Percentiles rank a stretch among this genome's conserved stretches.
Evolutionary conservation across 495 filamentous ascomycete species (phyloP).

Genomic region (Neurospora terricola): DNA sequence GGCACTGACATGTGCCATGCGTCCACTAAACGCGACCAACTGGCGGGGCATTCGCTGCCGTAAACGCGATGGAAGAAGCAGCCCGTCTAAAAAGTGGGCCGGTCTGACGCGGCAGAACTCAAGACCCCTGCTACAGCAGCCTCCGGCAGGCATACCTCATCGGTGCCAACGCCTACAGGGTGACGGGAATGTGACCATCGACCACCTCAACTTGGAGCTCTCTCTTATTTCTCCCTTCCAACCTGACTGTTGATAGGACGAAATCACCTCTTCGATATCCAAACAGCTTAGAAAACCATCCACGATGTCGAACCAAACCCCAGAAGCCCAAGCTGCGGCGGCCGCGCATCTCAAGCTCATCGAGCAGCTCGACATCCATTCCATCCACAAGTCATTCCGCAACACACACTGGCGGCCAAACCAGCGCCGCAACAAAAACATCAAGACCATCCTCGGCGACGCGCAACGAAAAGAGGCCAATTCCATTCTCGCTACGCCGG

Average conservation of each 20-base stretch:
- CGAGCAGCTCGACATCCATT: slow-evolving; percentile 78
- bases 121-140: not conserved
- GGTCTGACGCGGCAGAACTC: not conserved
- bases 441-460: slow-evolving; percentile 94
- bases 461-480: slow-evolving; percentile 67
- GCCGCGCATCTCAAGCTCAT: slow-evolving; percentile 53
- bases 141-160: not conserved
- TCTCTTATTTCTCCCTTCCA: not conserved
- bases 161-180: not conserved
- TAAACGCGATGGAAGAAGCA: not conserved
- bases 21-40: not conserved
- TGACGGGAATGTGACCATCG: not conserved
- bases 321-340: slow-evolving; percentile 29
- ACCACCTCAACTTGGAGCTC: not conserved
- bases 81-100: not conserved
- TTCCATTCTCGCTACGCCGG: slow-evolving; percentile 64
- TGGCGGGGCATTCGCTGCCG: not conserved
- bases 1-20: not conserved
- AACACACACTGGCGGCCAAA: slow-evolving; percentile 82
- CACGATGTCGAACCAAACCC: slow-evolving; percentile 19
- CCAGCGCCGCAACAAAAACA: slow-evolving; percentile 92
- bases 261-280: not conserved
- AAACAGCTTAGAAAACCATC: slow-evolving; percentile 3
- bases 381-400: slow-evolving; percentile 74
- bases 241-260: not conserved